phyloP scores from a whole-genome alignment of 2,329 filamentous ascomycete genomes.

The Didymellaceae sp. region DNA sequence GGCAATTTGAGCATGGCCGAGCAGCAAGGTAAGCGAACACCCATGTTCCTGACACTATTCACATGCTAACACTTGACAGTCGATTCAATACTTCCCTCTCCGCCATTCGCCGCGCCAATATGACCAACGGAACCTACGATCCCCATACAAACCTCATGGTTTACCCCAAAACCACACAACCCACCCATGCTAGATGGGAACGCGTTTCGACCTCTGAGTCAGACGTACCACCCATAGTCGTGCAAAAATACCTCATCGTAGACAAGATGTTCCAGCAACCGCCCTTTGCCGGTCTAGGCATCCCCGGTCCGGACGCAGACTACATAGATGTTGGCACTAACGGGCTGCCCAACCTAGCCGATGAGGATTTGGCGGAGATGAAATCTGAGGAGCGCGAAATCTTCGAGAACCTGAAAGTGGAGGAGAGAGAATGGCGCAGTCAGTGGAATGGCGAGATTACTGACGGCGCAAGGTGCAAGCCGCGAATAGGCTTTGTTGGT shows the following conservation, averaged over 20 bases:
- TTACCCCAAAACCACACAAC: constrained; percentile 86
- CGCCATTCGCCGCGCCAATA: constrained; percentile 70
- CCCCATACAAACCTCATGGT: constrained; percentile 93
- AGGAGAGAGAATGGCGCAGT: constrained; percentile 74
- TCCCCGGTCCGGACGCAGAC: constrained; percentile 64
- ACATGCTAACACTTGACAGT: constrained; percentile 56
- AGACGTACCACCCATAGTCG: constrained; percentile 61
- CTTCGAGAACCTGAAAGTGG: constrained; percentile 70
- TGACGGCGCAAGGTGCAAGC: constrained; percentile 56
- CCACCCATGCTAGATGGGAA: constrained; percentile 84
- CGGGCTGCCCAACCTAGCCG: constrained; percentile 68
- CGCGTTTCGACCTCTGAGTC: constrained; percentile 61
- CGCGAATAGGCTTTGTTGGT: constrained; percentile 57
- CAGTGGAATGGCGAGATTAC: constrained; percentile 74
- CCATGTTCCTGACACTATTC: not conserved
- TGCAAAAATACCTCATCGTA: constrained; percentile 67
- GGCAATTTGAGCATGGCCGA: constrained; percentile 93
- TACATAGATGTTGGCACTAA: constrained; percentile 56
- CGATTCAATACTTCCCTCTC: constrained; percentile 82
- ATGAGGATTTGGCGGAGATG: constrained; percentile 70
- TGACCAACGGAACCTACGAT: constrained; percentile 79
- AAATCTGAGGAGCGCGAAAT: constrained; percentile 74
- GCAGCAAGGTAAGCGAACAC: constrained; percentile 76
- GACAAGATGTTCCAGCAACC: constrained; percentile 67
- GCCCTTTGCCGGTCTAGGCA: constrained; percentile 62